Percentiles rank a stretch among this genome's conserved stretches.
These are phyloP conservation scores for Nakaseomyces bracarensis DNA, from an alignment of 1,139 yeast genomes.

Conservation along the genomic window DNA sequence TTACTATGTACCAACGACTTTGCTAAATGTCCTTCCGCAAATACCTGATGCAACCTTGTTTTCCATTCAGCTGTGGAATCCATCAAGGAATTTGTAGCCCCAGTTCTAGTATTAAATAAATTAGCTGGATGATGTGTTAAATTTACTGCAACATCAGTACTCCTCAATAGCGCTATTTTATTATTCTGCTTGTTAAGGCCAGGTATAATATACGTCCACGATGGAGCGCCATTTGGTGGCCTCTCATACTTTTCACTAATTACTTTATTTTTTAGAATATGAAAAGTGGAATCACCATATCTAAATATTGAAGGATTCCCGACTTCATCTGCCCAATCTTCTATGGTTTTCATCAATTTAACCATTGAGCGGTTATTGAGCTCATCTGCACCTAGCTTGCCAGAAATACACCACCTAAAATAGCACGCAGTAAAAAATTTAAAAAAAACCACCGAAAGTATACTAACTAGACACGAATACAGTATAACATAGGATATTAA, in stretches of 20 bases:
- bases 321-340: constrained; percentile 62
- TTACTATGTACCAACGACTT: constrained; percentile 68
- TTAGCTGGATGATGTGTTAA: not conserved
- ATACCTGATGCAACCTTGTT: constrained; percentile 8
- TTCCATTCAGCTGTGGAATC: constrained; percentile 8
- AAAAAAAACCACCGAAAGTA: constrained; percentile 64
- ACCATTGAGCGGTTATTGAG: constrained; percentile 48
- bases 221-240: not conserved
- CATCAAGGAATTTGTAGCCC: not conserved
- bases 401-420: constrained; percentile 74
- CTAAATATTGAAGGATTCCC: too few species aligned
- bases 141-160: too few species aligned
- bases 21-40: constrained; percentile 34
- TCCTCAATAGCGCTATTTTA: too few species aligned
- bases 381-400: constrained; percentile 68
- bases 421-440: constrained; percentile 83
- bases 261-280: too few species aligned
- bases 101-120: not conserved
- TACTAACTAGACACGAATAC: constrained; percentile 71
- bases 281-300: too few species aligned
- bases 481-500: constrained; percentile 81
- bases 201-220: constrained; percentile 1
- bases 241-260: not conserved
- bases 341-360: constrained; percentile 54
- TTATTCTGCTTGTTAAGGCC: not conserved